These are phyloP conservation scores for Salix arbutifolia DNA, from an alignment of 345 rosid genomes.

Conservation along the genomic window DNA sequence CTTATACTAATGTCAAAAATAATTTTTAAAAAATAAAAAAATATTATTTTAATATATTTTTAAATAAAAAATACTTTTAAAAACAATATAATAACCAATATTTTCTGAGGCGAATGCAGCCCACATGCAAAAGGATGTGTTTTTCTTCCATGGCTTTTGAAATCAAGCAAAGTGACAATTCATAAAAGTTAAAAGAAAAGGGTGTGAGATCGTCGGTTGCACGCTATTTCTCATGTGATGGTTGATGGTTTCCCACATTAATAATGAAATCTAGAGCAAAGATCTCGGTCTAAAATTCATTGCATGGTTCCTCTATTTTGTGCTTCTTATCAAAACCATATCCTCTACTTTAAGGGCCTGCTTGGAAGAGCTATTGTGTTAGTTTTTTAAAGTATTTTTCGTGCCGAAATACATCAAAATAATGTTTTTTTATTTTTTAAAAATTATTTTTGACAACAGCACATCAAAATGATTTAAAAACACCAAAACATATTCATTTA, in stretches of 20 bases:
- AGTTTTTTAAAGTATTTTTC: no score
- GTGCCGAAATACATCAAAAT: no score
- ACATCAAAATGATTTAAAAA: no score
- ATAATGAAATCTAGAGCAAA: background rate
- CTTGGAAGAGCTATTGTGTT: no score
- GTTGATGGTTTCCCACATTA: background rate
- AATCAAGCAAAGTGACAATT: background rate
- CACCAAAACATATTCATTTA: no score
- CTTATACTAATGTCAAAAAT: accelerated
- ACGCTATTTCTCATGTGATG: background rate
- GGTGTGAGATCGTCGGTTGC: background rate
- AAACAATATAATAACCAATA: background rate
- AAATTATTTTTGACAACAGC: no score
- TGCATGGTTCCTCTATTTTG: background rate
- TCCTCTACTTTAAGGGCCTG: background rate
- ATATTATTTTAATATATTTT: no score
- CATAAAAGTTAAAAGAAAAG: background rate
- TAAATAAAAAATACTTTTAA: no score
- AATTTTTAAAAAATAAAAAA: no score
- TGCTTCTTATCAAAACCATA: background rate
- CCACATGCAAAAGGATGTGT: slow-evolving; percentile 10
- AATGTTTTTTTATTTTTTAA: no score
- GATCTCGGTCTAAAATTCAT: background rate
- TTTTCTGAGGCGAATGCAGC: background rate
- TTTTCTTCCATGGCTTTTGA: background rate